Conservation (phyloP, 805 yeast species). For the Yarrowia hollandica region DNA sequence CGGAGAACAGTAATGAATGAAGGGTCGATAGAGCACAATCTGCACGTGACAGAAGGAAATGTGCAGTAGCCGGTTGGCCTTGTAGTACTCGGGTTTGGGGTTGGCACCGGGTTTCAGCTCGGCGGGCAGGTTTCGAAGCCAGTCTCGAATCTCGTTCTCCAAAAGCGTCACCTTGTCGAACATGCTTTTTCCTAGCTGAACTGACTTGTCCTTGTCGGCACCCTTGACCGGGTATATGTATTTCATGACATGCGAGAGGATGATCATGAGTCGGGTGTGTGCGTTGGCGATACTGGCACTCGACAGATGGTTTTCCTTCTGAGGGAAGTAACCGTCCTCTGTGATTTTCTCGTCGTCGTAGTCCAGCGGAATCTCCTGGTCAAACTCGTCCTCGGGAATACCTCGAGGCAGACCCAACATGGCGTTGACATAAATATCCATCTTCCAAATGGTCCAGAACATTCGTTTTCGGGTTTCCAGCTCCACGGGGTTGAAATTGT, state of each 20-base stretch:
- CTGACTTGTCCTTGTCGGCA: constrained; percentile 34
- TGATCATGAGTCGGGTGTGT: constrained; percentile 72
- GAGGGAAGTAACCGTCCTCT: constrained; percentile 54
- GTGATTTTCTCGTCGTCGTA: constrained; percentile 86
- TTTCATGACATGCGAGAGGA: constrained; percentile 69
- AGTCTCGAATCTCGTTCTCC: constrained; percentile 66
- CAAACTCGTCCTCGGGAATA: constrained; percentile 73
- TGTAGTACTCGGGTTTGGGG: constrained; percentile 63
- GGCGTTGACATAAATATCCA: constrained; percentile 87
- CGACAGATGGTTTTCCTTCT: constrained; percentile 55
- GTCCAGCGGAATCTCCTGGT: constrained; percentile 82
- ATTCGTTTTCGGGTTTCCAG: constrained; percentile 79
- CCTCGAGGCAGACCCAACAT: constrained; percentile 83
- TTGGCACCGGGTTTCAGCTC: constrained; percentile 71
- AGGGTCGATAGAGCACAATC: constrained; percentile 81
- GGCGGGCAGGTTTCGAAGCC: constrained; percentile 70
- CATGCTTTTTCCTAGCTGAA: constrained; percentile 30
- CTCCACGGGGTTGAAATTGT: constrained; percentile 71
- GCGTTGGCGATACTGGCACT: constrained; percentile 80
- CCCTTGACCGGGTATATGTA: constrained; percentile 73
- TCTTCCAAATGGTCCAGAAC: constrained; percentile 86
- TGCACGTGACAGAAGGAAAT: constrained; percentile 57
- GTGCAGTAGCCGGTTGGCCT: constrained; percentile 67
- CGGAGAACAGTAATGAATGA: constrained; percentile 76
- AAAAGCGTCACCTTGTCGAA: constrained; percentile 53